Conservation (phyloP, 2,329 filamentous ascomycete genomes). For the Ambrosiella xylebori region DNA sequence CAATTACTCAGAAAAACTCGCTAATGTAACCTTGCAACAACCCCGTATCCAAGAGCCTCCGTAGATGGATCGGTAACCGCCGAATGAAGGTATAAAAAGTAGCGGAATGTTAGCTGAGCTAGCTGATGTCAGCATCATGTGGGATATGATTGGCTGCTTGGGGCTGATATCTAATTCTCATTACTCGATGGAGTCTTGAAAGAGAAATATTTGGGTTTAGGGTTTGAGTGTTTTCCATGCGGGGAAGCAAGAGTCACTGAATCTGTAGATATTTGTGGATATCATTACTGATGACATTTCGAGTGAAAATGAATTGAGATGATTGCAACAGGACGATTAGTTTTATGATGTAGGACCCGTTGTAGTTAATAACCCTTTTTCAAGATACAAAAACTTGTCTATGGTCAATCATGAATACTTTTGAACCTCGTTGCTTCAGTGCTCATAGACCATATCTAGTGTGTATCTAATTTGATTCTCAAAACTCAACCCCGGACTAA, state of each 20-base stretch:
- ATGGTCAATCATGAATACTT: no score
- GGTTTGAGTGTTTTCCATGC: not conserved
- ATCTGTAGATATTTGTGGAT: not conserved
- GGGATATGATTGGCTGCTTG: not conserved
- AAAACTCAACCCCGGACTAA: not conserved
- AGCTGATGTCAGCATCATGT: no score
- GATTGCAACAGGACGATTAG: no score
- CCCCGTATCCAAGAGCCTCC: not conserved
- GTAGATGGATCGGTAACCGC: not conserved
- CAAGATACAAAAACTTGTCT: no score
- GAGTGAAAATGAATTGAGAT: no score
- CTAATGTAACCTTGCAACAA: not conserved
- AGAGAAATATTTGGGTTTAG: not conserved
- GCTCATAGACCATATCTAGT: no score
- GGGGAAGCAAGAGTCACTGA: not conserved
- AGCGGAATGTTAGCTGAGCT: not conserved
- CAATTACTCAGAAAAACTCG: not conserved
- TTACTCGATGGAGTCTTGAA: constrained; percentile 1
- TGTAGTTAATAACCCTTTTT: no score
- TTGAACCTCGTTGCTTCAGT: no score
- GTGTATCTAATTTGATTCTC: no score
- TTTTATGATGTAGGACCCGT: no score
- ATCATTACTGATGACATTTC: no score
- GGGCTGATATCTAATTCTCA: not conserved
- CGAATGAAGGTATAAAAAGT: not conserved